Evolutionary conservation across 2,329 filamentous ascomycete genomes (phyloP).

Genomic region (Lizonia empirigonia): DNA sequence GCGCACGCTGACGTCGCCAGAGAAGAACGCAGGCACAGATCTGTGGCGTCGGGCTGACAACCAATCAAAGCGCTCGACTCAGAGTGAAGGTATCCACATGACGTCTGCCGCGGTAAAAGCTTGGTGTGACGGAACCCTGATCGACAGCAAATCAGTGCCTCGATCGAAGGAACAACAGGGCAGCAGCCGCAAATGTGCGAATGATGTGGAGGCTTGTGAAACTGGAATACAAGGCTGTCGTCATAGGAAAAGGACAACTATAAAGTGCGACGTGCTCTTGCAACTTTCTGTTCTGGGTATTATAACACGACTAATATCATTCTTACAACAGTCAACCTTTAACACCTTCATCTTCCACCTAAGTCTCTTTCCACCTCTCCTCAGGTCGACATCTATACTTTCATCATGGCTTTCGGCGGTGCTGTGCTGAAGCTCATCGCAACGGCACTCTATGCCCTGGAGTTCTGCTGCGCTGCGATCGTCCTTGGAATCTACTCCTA

Average conservation of each 20-base stretch:
- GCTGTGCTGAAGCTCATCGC: conserved; percentile 71
- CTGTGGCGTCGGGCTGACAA: conserved; percentile 9
- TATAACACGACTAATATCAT: not conserved
- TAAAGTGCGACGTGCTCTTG: conserved; percentile 12
- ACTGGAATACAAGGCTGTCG: conserved; percentile 18
- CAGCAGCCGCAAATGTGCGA: conserved; percentile 4
- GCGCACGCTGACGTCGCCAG: conserved; percentile 11
- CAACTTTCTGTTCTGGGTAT: not conserved
- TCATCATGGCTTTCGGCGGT: conserved; percentile 63
- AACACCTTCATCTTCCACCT: not conserved
- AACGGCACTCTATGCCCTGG: conserved; percentile 73
- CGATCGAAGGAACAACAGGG: conserved; percentile 15
- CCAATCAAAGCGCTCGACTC: not conserved
- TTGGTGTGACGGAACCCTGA: conserved; percentile 14
- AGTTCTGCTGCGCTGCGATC: conserved; percentile 74
- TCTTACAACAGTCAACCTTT: not conserved
- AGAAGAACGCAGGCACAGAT: not conserved
- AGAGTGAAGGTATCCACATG: not conserved
- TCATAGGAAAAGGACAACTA: conserved; percentile 9
- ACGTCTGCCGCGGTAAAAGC: conserved; percentile 13
- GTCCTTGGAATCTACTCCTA: conserved; percentile 80
- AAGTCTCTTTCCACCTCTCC: not conserved
- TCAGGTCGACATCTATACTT: not conserved
- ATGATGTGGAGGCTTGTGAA: conserved; percentile 13
- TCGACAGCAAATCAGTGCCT: conserved; percentile 7